Base-by-base conservation (phyloP, 2,329 filamentous ascomycete genomes). In the Colletotrichum sp. region DNA sequence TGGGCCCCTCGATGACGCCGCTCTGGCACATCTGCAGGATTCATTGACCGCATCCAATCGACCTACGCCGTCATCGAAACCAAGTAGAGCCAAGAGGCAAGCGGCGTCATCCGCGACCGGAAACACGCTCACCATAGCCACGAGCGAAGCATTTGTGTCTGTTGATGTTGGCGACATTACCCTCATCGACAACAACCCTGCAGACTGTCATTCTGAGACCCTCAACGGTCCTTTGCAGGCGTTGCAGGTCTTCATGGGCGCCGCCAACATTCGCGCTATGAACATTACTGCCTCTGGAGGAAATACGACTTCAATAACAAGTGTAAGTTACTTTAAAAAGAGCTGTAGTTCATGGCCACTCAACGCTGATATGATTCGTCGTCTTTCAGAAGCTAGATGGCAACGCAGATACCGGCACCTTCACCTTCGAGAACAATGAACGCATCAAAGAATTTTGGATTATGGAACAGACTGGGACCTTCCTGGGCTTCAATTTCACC, bases 401-500 rank as follows among this genome's bases (percentile, higher is more conserved):
- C 4, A 52, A 19, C 28, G 12, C 32, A 5, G 74, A 76, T 36
- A 55, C 66, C 15, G 74, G 66, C 4, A 32, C 27, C 3, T 77
- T 77, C 30, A 65, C 32, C 7, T 67, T 76, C 25, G 64, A 65
- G 1, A 28, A 32, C 34, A 59, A 65, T 19, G 71, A 76, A 8
- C 66, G 55, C 13, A 76, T 76, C 13, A 59, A 48, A 7, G 63
- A 77, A 16, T 71, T 77, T 5, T 68, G 22, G 30, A 9, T 77
- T 11, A 28, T 71, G 9, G 67, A 67, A 2, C 67, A 34, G 4
- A 11, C 27, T 1, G 67, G 66, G 6, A 27, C 44, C 2, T 34
- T 76, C 57, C 11, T 34, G 2, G 74, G 74, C n/a, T 74, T 76
- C 71, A 74, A 68, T 32, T 71, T 76, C 55, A 76, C 61, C 1